These are phyloP conservation scores for Cladophialophora carrionii DNA, from an alignment of 2,329 filamentous ascomycete genomes.

Conservation along the genomic window DNA sequence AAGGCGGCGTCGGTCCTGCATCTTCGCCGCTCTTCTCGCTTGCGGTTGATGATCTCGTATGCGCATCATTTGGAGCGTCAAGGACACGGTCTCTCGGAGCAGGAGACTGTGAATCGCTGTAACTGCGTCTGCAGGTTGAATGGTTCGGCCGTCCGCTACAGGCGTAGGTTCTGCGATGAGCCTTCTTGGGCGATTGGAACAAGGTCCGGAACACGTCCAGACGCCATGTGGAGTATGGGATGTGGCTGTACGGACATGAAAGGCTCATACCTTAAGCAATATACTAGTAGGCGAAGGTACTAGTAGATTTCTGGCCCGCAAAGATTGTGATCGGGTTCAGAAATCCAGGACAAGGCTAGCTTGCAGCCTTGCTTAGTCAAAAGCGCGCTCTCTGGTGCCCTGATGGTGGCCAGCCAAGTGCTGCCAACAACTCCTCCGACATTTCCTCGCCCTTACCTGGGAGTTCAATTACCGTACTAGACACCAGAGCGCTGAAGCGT, in stretches of 20 bases:
- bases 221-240: slow-evolving; percentile 35
- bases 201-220: slow-evolving; percentile 24
- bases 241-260: slow-evolving; percentile 28
- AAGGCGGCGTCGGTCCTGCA: slow-evolving; percentile 7
- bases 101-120: slow-evolving; percentile 1
- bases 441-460: not conserved
- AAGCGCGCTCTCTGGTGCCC: too few species aligned
- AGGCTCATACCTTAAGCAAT: slow-evolving; percentile 30
- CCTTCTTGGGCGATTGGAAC: slow-evolving; percentile 2
- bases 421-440: not conserved
- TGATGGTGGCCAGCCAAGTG: too few species aligned
- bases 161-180: not conserved
- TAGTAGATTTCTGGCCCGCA: not conserved
- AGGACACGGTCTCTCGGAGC: not conserved
- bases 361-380: not conserved
- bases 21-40: not conserved
- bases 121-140: not conserved
- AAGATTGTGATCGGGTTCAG: not conserved
- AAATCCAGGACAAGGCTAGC: not conserved
- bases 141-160: not conserved
- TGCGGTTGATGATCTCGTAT: not conserved
- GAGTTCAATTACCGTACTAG: not conserved
- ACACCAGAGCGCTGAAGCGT: not conserved
- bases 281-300: not conserved
- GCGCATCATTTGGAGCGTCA: not conserved